phyloP scores from a whole-genome alignment of 2,329 filamentous ascomycete genomes.

The Chaetomiaceae sp. region DNA sequence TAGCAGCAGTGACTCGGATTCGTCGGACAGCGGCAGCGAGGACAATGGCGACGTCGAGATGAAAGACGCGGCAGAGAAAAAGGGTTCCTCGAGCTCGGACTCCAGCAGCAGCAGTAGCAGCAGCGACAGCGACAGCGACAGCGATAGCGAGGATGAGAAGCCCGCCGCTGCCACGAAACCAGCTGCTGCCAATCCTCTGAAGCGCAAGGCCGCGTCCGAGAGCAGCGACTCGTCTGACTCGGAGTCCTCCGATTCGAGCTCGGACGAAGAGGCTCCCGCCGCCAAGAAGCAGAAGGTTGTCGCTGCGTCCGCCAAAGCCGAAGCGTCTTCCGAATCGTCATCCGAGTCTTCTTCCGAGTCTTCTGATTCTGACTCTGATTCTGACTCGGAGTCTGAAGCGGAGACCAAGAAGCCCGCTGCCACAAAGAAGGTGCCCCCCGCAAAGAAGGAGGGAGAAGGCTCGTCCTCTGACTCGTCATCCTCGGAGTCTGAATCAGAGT shows the following conservation, averaged over 20 bases:
- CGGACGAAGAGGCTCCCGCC: conserved; percentile 41
- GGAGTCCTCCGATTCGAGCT: conserved; percentile 34
- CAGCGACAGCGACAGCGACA: conserved; percentile 27
- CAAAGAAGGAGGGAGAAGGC: conserved; percentile 12
- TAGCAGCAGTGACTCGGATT: conserved; percentile 30
- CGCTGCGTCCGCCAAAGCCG: conserved; percentile 38
- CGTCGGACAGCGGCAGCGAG: conserved; percentile 31
- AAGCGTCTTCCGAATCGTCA: conserved; percentile 22
- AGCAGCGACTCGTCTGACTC: conserved; percentile 34
- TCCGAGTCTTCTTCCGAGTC: conserved; percentile 23
- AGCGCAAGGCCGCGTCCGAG: conserved; percentile 46
- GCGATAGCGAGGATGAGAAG: conserved; percentile 28
- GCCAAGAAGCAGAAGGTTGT: conserved; percentile 46
- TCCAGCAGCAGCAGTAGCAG: conserved; percentile 27
- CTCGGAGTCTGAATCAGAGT: conserved; percentile 23
- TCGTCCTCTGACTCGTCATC: conserved; percentile 27
- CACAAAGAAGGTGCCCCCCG: conserved; percentile 12
- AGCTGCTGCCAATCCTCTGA: conserved; percentile 38
- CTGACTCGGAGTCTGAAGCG: conserved; percentile 26
- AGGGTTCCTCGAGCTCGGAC: conserved; percentile 27
- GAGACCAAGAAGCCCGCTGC: conserved; percentile 45
- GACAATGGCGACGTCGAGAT: conserved; percentile 38
- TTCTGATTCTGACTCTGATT: conserved; percentile 26
- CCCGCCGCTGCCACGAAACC: conserved; percentile 15
- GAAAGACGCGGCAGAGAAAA: conserved; percentile 35